phyloP scores from a whole-genome alignment of 2,329 filamentous ascomycete species.

The Colletotrichum lini region DNA sequence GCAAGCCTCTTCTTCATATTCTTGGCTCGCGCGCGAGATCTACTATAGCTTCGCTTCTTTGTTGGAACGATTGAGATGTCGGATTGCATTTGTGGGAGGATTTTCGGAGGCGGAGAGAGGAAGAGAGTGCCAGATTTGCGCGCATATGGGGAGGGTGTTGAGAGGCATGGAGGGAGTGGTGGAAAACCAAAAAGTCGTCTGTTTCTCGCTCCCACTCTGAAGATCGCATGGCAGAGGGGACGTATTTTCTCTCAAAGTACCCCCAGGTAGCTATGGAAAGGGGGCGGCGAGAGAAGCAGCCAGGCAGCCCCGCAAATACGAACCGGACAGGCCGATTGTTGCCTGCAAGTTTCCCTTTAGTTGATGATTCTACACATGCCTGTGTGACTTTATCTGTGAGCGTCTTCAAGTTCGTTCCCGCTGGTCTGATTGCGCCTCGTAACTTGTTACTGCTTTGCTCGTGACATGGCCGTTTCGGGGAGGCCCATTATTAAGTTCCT shows the following conservation, averaged over 20 bases:
- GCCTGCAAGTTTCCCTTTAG: constrained; percentile 28
- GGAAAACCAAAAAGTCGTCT: constrained; percentile 17
- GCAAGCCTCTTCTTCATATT: constrained; percentile 7
- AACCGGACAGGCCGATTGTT: constrained; percentile 21
- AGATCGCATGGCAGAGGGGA: constrained; percentile 2
- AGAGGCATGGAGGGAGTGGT: not conserved
- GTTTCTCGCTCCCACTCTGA: constrained; percentile 1
- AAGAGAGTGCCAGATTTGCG: constrained; percentile 5
- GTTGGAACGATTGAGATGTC: constrained; percentile 27
- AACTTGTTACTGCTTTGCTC: not conserved
- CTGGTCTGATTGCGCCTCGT: not conserved
- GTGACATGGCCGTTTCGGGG: not conserved
- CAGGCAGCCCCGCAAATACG: constrained; percentile 26
- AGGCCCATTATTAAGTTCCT: constrained; percentile 27
- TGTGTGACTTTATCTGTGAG: not conserved
- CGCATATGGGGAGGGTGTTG: constrained; percentile 13
- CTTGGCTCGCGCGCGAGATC: constrained; percentile 38
- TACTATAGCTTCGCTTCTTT: constrained; percentile 38
- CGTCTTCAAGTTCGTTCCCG: not conserved
- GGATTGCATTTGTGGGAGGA: constrained; percentile 31
- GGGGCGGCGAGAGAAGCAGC: not conserved
- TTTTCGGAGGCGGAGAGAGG: constrained; percentile 1
- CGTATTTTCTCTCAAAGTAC: not conserved
- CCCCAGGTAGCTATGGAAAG: constrained; percentile 22
- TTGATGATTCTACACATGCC: not conserved